Evolutionary conservation across 2,329 filamentous ascomycete species (phyloP), one percentile per base, ranked within the genome.

Genomic region (Pyricularia sp.): DNA sequence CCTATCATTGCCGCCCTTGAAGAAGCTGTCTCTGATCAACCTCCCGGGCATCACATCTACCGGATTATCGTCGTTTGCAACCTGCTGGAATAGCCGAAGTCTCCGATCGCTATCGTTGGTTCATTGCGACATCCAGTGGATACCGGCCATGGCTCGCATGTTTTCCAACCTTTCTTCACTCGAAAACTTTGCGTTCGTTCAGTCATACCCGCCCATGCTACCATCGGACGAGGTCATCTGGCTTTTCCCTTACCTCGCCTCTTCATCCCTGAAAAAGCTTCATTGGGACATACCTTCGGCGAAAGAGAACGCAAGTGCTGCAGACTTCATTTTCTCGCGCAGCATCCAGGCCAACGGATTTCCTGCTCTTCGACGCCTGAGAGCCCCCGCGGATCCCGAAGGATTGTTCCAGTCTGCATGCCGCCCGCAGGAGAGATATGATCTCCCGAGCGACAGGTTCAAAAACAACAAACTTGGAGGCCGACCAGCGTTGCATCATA

Each of bases 331-430:
- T 65, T 81, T 93, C 9, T 87, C 89, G 1, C 81, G 82, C 69
- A 88, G 87, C 73, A 91, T 93, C 71, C 77, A 78, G 5, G 83
- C 84, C 1, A 79, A 80, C 4, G 87, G 87, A 0, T 92, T 94
- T 73, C 91, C 91, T 0, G 76, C 79, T 0, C 82, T 94, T 11
- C 81, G 79, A 11, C 79, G 75, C 1, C 78, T 93, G 23, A 86
- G 91, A 68, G 82, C 87, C 0, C 91, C 90, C 1, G 87, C 87
- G 69, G 91, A 94, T 72, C 85, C 89, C 1, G 85, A 91, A 5
- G 91, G 90, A 30, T 73, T 86, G 9, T 87, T 93, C 71, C 91
- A 94, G 77, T 79, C 81, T 1, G 82, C 93, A 1, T 94, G 91
- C 76, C 84, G 83, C 63, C 90, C 90, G 0, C 79, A 83, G 4